Evolutionary conservation across 2,329 filamentous ascomycete genomes (phyloP).

Genomic region (Pyricularia grisea): DNA sequence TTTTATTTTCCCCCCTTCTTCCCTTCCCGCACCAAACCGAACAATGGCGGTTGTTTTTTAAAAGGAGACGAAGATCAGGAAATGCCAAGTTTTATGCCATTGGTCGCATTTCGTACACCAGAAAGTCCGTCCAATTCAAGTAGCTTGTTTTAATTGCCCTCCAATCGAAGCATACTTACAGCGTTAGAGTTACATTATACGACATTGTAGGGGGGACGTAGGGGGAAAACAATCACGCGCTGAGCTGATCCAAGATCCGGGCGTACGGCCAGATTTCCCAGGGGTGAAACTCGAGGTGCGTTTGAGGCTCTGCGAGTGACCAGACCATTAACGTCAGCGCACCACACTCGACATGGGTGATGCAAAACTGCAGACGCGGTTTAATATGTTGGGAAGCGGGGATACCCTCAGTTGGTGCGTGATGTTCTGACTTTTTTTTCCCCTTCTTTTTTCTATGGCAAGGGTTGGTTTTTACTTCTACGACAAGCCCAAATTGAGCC

Average conservation of each 20-base stretch:
- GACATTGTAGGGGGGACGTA: background rate
- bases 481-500: background rate
- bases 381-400: background rate
- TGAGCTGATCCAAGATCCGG: background rate
- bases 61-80: background rate
- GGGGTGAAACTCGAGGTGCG: background rate
- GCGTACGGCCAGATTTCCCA: background rate
- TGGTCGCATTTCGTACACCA: background rate
- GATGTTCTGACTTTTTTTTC: background rate
- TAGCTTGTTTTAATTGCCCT: background rate
- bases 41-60: background rate
- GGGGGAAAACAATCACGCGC: background rate
- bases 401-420: background rate
- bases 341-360: background rate
- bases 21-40: background rate
- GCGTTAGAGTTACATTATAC: too few species aligned
- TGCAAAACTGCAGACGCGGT: background rate
- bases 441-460: background rate
- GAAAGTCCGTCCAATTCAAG: background rate
- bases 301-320: background rate
- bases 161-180: too few species aligned
- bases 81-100: background rate
- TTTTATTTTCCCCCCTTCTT: background rate
- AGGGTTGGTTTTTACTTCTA: background rate
- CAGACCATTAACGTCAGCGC: background rate